Conservation (phyloP, 176 grass and related monocot species). For the Ampelocalamus luodianensis region DNA sequence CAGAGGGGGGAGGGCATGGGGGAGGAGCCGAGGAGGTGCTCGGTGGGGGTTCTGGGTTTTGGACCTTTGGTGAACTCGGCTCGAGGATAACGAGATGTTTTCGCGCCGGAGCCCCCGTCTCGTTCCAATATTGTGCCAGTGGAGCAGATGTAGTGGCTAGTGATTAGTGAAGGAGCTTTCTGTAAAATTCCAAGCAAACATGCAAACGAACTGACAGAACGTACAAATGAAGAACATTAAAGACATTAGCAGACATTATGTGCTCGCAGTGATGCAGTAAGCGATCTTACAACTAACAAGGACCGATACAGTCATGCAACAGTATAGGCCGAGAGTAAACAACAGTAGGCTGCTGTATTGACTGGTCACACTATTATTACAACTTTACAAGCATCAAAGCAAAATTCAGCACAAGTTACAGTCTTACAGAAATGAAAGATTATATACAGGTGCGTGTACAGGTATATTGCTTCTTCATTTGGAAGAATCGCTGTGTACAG, state of each 20-base stretch:
- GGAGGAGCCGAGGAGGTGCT: neutral
- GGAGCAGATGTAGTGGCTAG: neutral
- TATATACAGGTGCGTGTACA: neutral
- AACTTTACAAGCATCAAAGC: neutral
- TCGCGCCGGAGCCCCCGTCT: neutral
- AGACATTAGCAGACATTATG: neutral
- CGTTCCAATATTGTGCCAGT: neutral
- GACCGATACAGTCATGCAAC: neutral
- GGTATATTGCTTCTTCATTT: neutral
- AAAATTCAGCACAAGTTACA: neutral
- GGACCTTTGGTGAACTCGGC: neutral
- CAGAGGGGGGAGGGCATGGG: neutral
- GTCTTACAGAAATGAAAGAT: neutral
- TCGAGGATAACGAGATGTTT: conserved; percentile 47
- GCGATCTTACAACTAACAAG: neutral
- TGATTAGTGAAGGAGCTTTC: neutral
- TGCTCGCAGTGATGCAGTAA: too few relatives aligned
- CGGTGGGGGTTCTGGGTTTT: conserved; percentile 27
- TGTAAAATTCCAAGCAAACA: conserved; percentile 10
- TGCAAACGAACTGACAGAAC: neutral
- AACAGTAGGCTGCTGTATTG: neutral
- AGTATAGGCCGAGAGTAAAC: neutral
- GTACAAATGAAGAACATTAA: neutral
- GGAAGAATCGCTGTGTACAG: neutral
- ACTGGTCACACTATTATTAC: neutral